Percentiles rank a stretch among this genome's conserved stretches.
These are phyloP conservation scores for Ustilago vetiveriae DNA, from an alignment of 1,284 basidiomycete genomes.

Conservation along the genomic window DNA sequence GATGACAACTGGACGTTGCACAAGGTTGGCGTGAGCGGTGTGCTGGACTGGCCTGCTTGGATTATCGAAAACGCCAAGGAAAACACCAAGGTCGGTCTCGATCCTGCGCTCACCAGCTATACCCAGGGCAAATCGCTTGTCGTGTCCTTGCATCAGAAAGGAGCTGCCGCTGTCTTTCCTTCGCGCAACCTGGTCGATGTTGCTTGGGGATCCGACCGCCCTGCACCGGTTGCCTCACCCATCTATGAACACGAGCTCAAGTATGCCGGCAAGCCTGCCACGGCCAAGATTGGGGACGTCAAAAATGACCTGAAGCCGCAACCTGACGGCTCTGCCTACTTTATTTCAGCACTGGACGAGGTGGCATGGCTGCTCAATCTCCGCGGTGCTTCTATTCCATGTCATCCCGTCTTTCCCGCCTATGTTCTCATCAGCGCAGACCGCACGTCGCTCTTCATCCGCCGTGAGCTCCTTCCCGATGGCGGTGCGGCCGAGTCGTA, in stretches of 20 bases:
- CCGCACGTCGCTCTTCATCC: conserved; percentile 50
- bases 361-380: conserved; percentile 64
- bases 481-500: conserved; percentile 34
- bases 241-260: conserved; percentile 80
- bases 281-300: conserved; percentile 61
- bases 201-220: conserved; percentile 77
- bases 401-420: conserved; percentile 62
- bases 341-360: conserved; percentile 60
- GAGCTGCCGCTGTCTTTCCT: conserved; percentile 71
- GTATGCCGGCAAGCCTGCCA: conserved; percentile 74
- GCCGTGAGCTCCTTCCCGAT: conserved; percentile 35
- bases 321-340: conserved; percentile 42
- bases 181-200: conserved; percentile 83
- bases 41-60: conserved; percentile 69
- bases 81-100: conserved; percentile 78
- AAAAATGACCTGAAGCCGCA: conserved; percentile 35
- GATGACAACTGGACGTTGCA: conserved; percentile 82
- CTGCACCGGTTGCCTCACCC: conserved; percentile 75
- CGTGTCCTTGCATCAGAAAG: conserved; percentile 7
- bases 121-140: conserved; percentile 70
- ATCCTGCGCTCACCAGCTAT: conserved; percentile 85
- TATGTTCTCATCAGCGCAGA: conserved; percentile 49
- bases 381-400: conserved; percentile 60
- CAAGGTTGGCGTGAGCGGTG: conserved; percentile 72
- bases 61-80: conserved; percentile 68